phyloP scores from a whole-genome alignment of 2,329 filamentous ascomycete species.

The Hypoxylon sp. region DNA sequence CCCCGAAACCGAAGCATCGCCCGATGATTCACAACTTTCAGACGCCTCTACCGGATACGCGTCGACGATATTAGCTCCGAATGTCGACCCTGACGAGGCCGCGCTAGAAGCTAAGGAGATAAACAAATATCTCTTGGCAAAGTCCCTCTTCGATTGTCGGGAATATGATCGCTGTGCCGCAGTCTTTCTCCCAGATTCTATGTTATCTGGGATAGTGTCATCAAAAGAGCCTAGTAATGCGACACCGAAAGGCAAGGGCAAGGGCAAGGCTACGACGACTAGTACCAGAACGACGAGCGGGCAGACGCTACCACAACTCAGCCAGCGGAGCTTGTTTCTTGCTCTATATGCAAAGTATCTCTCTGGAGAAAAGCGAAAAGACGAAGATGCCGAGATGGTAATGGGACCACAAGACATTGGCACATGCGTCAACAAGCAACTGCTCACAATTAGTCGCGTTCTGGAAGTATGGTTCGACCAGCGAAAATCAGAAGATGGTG shows the following conservation, averaged over 20 bases:
- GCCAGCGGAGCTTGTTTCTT: constrained; percentile 93
- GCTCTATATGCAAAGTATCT: constrained; percentile 93
- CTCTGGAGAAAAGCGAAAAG: constrained; percentile 94
- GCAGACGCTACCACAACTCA: constrained; percentile 70
- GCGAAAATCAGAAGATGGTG: constrained; percentile 70
- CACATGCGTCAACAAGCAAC: constrained; percentile 85
- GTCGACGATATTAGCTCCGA: constrained; percentile 66
- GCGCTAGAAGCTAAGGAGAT: constrained; percentile 83
- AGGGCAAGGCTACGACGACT: constrained; percentile 69
- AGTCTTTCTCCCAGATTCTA: constrained; percentile 86
- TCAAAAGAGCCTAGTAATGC: constrained; percentile 60
- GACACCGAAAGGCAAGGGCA: constrained; percentile 66
- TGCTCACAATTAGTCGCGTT: constrained; percentile 80
- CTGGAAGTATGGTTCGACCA: constrained; percentile 86
- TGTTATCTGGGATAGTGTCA: constrained; percentile 76
- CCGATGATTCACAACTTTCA: constrained; percentile 51
- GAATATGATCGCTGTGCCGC: constrained; percentile 95
- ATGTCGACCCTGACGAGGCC: constrained; percentile 79
- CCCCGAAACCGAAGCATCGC: constrained; percentile 63
- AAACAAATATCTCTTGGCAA: constrained; percentile 88
- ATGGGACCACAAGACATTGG: constrained; percentile 93
- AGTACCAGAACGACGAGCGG: constrained; percentile 42
- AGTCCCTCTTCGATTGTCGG: constrained; percentile 93
- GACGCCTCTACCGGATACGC: constrained; percentile 60
- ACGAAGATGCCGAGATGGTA: constrained; percentile 98